Base-by-base conservation (phyloP, 495 filamentous ascomycete genomes). In the Neurospora africana region DNA sequence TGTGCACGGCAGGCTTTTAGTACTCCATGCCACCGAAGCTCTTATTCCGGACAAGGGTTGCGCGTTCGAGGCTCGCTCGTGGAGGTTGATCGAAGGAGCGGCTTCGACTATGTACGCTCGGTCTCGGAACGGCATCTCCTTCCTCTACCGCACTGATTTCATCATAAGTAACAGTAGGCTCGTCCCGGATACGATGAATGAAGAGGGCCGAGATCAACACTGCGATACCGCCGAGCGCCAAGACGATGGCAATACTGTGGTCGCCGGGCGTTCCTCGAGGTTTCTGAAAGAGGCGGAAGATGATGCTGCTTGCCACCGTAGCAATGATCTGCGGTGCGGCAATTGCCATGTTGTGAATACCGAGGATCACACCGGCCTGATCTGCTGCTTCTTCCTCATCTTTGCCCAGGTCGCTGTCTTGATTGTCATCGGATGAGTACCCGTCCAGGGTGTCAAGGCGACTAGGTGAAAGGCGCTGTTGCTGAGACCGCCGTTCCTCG, bases 281-380 rank as follows among this genome's bases (percentile, higher is more conserved):
- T 80, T 94, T 95, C 81, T 97, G 94, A 75, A 93, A 86, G 36
- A 86, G 79, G 74, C 87, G 88, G 82, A 97, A 97, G 70, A 97
- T 92, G 68, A 89, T 85, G 79, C 90, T 93, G 73, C 91, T 92
- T 5, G 89, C 87, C 37, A 97, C 80, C 67, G 93, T 97, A 19
- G 93, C 93, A 41, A 97, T 86, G 70, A 97, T 92, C 79, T 97
- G 94, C 17, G 94, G 94, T 27, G 93, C 87, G 0, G 92, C 91
- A 72, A 97, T 89, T 35, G 93, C 91, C 80, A 97, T 93, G 79
- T 97, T 97, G 82, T 97, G 94, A 30, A 97, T 90, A 3, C 94
- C 94, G 3, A 97, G 85, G 39, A 97, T 90, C 30, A 97, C 91
- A 17, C 94, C 94, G 1, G 94, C 93, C 81, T 97, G 93, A 70